phyloP scores from a whole-genome alignment of 257 asterid genomes.

The Solanum habrochaites region DNA sequence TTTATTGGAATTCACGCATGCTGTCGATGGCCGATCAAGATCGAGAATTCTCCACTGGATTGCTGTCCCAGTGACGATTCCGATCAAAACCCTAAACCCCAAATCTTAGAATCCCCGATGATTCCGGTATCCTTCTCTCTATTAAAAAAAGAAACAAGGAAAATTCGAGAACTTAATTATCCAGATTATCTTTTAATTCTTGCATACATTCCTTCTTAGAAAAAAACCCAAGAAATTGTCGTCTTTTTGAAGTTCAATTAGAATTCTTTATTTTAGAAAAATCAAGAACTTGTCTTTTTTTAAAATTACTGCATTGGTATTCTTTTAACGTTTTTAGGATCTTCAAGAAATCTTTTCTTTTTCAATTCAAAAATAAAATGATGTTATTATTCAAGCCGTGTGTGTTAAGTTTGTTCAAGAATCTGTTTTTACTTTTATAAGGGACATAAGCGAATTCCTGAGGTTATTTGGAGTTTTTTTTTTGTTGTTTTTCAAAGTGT shows the following conservation, averaged over 20 bases:
- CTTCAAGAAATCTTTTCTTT: background rate
- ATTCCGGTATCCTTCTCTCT: background rate
- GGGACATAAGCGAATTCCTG: too few relatives aligned
- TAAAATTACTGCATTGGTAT: too few relatives aligned
- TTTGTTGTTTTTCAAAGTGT: too few relatives aligned
- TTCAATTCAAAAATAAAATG: accelerated
- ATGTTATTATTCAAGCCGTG: background rate
- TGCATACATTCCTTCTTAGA: background rate
- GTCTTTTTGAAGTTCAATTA: background rate
- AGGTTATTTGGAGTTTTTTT: too few relatives aligned
- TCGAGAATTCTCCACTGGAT: background rate
- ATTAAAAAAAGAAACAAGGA: background rate
- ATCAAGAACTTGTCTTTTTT: background rate
- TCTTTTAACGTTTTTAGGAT: too few relatives aligned
- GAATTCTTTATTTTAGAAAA: too few relatives aligned
- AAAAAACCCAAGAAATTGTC: background rate
- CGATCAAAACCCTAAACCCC: background rate
- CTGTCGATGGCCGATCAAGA: background rate
- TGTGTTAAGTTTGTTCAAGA: background rate
- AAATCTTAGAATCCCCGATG: background rate
- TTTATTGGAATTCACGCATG: background rate
- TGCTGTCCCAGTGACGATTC: background rate
- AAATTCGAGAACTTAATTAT: background rate
- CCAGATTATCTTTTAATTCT: too few relatives aligned
- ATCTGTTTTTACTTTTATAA: background rate